Evolutionary conservation across 768 basidiomycete genomes (phyloP), one percentile per base, ranked within the genome.

Genomic region (Chalciporus chontae): DNA sequence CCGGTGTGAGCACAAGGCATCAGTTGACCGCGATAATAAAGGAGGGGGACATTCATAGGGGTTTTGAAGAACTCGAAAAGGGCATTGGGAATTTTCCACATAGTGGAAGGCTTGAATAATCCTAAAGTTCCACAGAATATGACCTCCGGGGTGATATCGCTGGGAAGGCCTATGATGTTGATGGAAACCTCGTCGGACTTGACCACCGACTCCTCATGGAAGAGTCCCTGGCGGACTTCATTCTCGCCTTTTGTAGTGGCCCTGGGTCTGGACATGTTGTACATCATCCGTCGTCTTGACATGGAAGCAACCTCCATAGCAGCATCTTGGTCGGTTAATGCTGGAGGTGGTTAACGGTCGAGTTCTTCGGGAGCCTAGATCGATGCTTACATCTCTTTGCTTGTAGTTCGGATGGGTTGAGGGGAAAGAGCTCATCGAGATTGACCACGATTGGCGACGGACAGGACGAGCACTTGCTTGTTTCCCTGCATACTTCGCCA

Each of bases 1-100:
- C 44, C 42, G 2, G 37, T 36, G 7, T 11, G 50, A 19, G 17
- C 34, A 17, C 50, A 46, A n/a, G 51, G 47, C 14, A 57, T 51
- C 6, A 57, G 44, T 45, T 57, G 51, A 19, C 53, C 56, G 18
- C 56, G 56, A 37, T 58, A 47, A 23, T 57, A 56, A 27, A 57
- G 53, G 43, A 46, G 47, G 5, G 51, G 44, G 36, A 39, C 27
- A 32, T 53, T 21, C 36, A 27, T 17, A 17, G 55, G 51, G n/a
- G 47, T 48, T 34, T 47, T 44, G 56, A 58, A 58, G 39, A 58
- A 57, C 36, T 56, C 41, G 42, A 57, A 51, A 43, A 53, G 42
- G 26, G 51, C 50, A 31, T 53, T 53, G 9, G 55, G 55, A 18
- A 53, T 50, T 29, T 11, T 51, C 50, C 55, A 57, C 13, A 47